Percentiles rank a stretch among this genome's conserved stretches.
Evolutionary conservation across 805 yeast genomes (phyloP).

Genomic region (Wilhelminamyces savonicus): DNA sequence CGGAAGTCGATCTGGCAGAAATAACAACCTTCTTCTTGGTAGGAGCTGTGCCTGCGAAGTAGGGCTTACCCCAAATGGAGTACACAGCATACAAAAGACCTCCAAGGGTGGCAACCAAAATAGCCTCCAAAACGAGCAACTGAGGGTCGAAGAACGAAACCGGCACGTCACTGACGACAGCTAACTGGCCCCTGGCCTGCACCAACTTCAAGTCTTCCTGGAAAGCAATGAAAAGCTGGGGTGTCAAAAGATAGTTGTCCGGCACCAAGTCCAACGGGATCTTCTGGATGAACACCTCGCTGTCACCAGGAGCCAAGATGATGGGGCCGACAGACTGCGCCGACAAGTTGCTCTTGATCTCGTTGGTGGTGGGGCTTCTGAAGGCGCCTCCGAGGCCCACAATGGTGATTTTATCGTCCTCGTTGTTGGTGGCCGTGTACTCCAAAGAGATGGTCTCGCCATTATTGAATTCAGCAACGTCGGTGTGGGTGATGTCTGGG

Average conservation of each 20-base stretch:
- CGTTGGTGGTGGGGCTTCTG: constrained; percentile 48
- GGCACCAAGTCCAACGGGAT: constrained; percentile 55
- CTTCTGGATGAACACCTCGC: constrained; percentile 48
- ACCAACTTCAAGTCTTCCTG: constrained; percentile 47
- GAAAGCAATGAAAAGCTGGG: constrained; percentile 49
- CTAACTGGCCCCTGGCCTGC: constrained; percentile 51
- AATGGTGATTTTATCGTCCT: constrained; percentile 43
- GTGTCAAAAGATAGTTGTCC: constrained; percentile 51
- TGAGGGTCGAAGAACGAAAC: constrained; percentile 70
- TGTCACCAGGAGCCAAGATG: constrained; percentile 42
- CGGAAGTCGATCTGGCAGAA: constrained; percentile 18
- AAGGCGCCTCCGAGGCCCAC: constrained; percentile 68
- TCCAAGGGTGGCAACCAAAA: constrained; percentile 43
- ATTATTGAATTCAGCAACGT: constrained; percentile 37
- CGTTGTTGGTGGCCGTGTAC: constrained; percentile 49
- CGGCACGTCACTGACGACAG: constrained; percentile 55
- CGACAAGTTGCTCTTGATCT: constrained; percentile 54
- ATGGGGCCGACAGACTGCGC: constrained; percentile 60
- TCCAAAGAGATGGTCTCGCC: constrained; percentile 49
- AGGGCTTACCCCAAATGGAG: constrained; percentile 38
- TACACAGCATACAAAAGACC: constrained; percentile 44
- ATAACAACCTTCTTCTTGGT: constrained; percentile 15
- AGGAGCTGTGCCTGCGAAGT: constrained; percentile 35
- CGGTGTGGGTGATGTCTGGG: constrained; percentile 31
- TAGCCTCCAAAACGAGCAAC: constrained; percentile 54